phyloP scores from a whole-genome alignment of 192 early-diverging fungal genomes.

The Phlyctochytrium arcticum region DNA sequence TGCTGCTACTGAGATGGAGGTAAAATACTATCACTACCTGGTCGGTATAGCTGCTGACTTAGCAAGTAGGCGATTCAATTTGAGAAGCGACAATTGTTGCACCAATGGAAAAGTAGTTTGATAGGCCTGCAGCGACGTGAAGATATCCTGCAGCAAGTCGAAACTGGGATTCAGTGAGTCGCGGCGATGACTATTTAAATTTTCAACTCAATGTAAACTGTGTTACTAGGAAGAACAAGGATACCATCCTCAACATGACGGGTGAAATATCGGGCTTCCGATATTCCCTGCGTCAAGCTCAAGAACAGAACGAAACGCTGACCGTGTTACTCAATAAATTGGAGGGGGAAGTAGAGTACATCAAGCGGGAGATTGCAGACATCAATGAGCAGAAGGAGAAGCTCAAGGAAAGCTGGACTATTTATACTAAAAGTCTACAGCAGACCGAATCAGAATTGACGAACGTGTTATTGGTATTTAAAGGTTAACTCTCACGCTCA shows the following conservation, averaged over 20 bases:
- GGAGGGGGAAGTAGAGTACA: constrained; percentile 43
- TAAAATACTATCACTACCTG: not conserved
- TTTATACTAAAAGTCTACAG: constrained; percentile 43
- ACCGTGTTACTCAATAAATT: constrained; percentile 49
- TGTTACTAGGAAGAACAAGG: constrained; percentile 41
- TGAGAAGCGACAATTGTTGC: constrained; percentile 57
- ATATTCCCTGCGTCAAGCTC: constrained; percentile 34
- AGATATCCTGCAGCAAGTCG: constrained; percentile 45
- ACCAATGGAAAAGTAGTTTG: constrained; percentile 59
- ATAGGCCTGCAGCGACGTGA: constrained; percentile 53
- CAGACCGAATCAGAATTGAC: constrained; percentile 51
- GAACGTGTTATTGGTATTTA: constrained; percentile 35
- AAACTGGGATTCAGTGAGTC: constrained; percentile 37
- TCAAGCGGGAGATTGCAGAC: constrained; percentile 44
- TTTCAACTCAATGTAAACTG: too few relatives aligned
- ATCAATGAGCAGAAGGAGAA: constrained; percentile 46
- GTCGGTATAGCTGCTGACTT: not conserved
- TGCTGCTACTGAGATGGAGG: constrained; percentile 58
- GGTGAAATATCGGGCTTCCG: constrained; percentile 50
- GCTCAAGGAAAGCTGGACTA: constrained; percentile 42
- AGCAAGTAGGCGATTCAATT: constrained; percentile 48
- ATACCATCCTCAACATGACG: constrained; percentile 37
- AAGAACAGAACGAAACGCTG: constrained; percentile 53
- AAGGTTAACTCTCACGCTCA: too few relatives aligned
- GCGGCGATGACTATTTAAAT: too few relatives aligned